Base-by-base conservation (phyloP, 352 stramenopile species). In the Phytophthora palmivora region DNA sequence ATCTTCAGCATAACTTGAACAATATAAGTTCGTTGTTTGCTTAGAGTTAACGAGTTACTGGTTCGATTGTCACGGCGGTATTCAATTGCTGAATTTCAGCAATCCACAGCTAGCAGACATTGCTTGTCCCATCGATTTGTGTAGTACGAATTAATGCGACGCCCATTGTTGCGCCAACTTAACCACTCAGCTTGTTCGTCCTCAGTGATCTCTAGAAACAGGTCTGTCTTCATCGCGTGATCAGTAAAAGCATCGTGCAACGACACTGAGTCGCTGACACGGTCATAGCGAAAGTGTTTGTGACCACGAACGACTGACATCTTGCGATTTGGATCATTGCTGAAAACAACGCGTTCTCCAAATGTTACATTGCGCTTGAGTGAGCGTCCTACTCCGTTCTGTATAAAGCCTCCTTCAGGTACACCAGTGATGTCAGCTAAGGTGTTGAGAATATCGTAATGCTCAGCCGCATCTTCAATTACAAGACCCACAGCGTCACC, bases 391-490 rank as follows among this genome's bases (percentile, higher is more conserved):
- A 89, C 51, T 15, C 79, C 73, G 5, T 70, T 72, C 52, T 89
- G 79, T 1, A 80, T 37, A 18, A 89, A 84, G 1, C 77, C 77
- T 6, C 75, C 63, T 0, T 68, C 10, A 4, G 77, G 77, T 0
- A 86, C 61, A 2, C 80, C 78, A 0, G 82, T 69, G 28, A 89
- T 85, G 26, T 87, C 76, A 0, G 73, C 76, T 11, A 89, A 28
- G 4, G 78, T 87, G 42, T 87, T 89, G 42, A 89, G 70, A 14
- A 76, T 54, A 37, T 89, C 79, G 28, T 79, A 83, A 7, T 89
- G 76, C 9, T 68, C 72, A 8, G 68, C 65, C 2, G 56, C 62
- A 22, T 82, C 69, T 1, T 82, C 58, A 9, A 84, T 63, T 3
- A 83, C 30, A n/a, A 64, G 45, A 0, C 78, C 78, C 2, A 49